Conservation (phyloP, 371 early-diverging fungal species). For the Mucor piriformis region DNA sequence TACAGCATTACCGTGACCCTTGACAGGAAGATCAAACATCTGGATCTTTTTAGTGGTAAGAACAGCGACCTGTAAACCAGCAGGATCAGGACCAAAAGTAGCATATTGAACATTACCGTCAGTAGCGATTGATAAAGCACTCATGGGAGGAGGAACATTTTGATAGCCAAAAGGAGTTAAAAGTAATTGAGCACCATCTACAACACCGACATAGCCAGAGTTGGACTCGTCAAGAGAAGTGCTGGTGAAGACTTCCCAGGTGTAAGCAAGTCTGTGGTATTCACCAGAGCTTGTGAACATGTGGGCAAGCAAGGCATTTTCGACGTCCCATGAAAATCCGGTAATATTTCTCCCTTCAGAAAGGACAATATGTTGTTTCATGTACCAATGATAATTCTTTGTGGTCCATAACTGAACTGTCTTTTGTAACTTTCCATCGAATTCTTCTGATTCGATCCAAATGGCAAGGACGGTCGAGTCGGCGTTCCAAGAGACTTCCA, state of each 20-base stretch:
- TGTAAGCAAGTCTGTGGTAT: slow-evolving; percentile 59
- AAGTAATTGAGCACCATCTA: slow-evolving; percentile 71
- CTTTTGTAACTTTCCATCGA: slow-evolving; percentile 29
- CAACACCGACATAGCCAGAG: slow-evolving; percentile 74
- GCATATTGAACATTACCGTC: slow-evolving; percentile 60
- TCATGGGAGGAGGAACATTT: slow-evolving; percentile 97
- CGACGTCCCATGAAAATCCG: slow-evolving; percentile 75
- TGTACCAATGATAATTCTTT: slow-evolving; percentile 95
- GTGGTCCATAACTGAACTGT: slow-evolving; percentile 89
- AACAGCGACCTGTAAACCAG: slow-evolving; percentile 74
- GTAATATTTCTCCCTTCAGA: slow-evolving; percentile 41
- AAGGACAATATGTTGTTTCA: slow-evolving; percentile 78
- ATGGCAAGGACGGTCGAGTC: slow-evolving; percentile 89
- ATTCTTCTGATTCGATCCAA: slow-evolving; percentile 52
- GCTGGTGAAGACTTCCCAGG: slow-evolving; percentile 61
- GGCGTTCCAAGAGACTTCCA: slow-evolving; percentile 82
- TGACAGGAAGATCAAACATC: slow-evolving; percentile 47
- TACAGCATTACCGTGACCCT: slow-evolving; percentile 29
- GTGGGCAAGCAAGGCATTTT: slow-evolving; percentile 66
- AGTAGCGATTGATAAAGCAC: slow-evolving; percentile 46
- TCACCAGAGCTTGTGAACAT: slow-evolving; percentile 53
- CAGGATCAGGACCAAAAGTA: slow-evolving; percentile 61
- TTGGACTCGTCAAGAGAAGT: slow-evolving; percentile 57
- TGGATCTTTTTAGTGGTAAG: slow-evolving; percentile 57
- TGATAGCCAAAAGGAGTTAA: slow-evolving; percentile 86